A percentile compares a stretch with the other conserved stretches of the same genome.
Evolutionary conservation across 2,329 filamentous ascomycete genomes (phyloP).

Genomic region (Fusarium devonianum): DNA sequence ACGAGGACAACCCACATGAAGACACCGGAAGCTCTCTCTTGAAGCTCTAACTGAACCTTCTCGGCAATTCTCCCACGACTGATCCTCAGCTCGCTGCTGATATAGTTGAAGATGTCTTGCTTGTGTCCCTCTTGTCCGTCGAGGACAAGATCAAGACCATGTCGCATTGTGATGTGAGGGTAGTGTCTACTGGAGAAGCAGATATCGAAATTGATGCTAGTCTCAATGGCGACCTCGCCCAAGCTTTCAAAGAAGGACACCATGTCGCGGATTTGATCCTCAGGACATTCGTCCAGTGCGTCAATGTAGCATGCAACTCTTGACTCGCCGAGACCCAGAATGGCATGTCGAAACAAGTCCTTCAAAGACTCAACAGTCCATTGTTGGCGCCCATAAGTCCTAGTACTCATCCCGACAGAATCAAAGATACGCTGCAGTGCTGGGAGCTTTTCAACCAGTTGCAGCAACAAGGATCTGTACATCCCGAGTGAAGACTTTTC

Average conservation of each 20-base stretch:
- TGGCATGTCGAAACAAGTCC: no score
- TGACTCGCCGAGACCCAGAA: no score
- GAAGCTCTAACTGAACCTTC: slow-evolving; percentile 34
- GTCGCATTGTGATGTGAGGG: slow-evolving; percentile 48
- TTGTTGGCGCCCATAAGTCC: no score
- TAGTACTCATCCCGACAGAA: no score
- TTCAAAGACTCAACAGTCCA: no score
- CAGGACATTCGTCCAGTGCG: slow-evolving; percentile 57
- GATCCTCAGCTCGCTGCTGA: slow-evolving; percentile 16
- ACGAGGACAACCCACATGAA: slow-evolving; percentile 55
- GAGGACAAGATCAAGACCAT: slow-evolving; percentile 38
- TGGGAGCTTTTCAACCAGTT: slow-evolving; percentile 44
- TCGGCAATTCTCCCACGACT: not conserved
- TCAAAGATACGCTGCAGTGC: no score
- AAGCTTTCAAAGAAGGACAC: slow-evolving; percentile 51
- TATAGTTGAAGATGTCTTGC: slow-evolving; percentile 38
- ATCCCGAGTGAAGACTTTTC: slow-evolving; percentile 57
- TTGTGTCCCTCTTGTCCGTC: slow-evolving; percentile 40
- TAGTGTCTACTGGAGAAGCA: slow-evolving; percentile 58
- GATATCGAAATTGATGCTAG: slow-evolving; percentile 39
- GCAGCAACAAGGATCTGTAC: slow-evolving; percentile 57
- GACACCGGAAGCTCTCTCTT: slow-evolving; percentile 48
- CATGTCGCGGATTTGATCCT: slow-evolving; percentile 51
- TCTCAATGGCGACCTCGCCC: slow-evolving; percentile 37
- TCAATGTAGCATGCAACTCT: slow-evolving; percentile 46